Base-by-base conservation (phyloP, 2,329 filamentous ascomycete species). In the Aspergillus sp. region DNA sequence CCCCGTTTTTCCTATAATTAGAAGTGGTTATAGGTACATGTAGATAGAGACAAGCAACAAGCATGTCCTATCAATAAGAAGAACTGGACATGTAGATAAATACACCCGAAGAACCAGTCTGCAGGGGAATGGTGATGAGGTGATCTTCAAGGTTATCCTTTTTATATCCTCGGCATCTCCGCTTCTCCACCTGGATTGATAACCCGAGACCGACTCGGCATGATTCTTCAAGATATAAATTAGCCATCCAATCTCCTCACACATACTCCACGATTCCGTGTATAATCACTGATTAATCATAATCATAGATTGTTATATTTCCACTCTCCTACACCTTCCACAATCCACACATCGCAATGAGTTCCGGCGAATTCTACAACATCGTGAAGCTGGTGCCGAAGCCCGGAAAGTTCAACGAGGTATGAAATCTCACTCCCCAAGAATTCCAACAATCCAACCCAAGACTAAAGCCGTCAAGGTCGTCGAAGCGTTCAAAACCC, bases 361-460 rank as follows among this genome's bases (percentile, higher is more conserved):
- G 55, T 46, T 22, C 49, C 32, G 46, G 50, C 30, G 57, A 54
- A 45, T 51, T 61, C 47, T 57, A 59, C 49, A 57, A 56, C 40
- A 47, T 61, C 36, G 58, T 61, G 30, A 57, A 55, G 52, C 56
- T 61, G 14, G 59, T 60, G 16, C 58, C 59, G 4, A 54, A 58
- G 33, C 57, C 56, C 14, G 58, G 51, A 16, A 59, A 59, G 33
- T 57, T 57, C 49, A 50, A 57, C 43, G 42, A 61, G 51, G 56
- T 60, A 57, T 26, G 30, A 26, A 7, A 20, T 35, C 8, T 16
- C 5, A 8, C 13, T 22, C 35, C 2, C 2, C 3, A 22, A 22
- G 22, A 7, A 22, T 6, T n/a, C 13, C 19, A 49, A n/a, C 6
- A 32, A 26, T 17, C 7, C 2, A 49, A 3, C 24, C 9, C 2